Conservation (phyloP, 2,329 filamentous ascomycete genomes). For the Colletotrichum chrysophilum region DNA sequence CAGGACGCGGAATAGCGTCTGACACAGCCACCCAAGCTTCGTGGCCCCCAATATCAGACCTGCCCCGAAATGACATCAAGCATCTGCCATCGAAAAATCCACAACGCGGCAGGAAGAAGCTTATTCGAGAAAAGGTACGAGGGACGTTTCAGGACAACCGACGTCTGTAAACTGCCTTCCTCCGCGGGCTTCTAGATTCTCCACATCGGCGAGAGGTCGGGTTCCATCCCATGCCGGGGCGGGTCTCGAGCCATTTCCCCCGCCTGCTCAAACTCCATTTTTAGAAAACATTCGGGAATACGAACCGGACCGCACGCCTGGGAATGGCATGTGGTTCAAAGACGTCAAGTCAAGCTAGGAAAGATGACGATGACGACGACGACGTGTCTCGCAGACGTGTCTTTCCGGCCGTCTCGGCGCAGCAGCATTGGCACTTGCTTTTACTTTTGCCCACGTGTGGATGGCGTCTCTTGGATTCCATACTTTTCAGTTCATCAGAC, state of each 20-base stretch:
- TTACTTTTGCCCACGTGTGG: background rate
- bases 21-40: constrained; percentile 17
- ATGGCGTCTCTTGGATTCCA: background rate
- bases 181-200: background rate
- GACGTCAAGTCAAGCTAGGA: background rate
- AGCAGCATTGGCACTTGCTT: background rate
- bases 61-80: constrained; percentile 15
- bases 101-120: constrained; percentile 21
- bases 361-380: background rate
- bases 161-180: background rate
- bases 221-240: background rate
- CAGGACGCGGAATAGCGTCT: constrained; percentile 3
- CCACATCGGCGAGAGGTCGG: background rate
- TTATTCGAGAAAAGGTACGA: constrained; percentile 17
- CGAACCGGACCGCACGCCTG: constrained; percentile 6
- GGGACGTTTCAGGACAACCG: background rate
- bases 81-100: background rate
- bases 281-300: constrained; percentile 14
- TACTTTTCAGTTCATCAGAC: background rate
- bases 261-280: constrained; percentile 3
- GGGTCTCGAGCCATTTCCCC: background rate
- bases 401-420: background rate
- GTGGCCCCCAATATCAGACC: constrained; percentile 9
- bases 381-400: background rate
- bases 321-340: background rate